A percentile compares a stretch with the other conserved stretches of the same genome.
Evolutionary conservation across 345 rosid species (phyloP).

Genomic region (Eucalyptus sideroxylon): DNA sequence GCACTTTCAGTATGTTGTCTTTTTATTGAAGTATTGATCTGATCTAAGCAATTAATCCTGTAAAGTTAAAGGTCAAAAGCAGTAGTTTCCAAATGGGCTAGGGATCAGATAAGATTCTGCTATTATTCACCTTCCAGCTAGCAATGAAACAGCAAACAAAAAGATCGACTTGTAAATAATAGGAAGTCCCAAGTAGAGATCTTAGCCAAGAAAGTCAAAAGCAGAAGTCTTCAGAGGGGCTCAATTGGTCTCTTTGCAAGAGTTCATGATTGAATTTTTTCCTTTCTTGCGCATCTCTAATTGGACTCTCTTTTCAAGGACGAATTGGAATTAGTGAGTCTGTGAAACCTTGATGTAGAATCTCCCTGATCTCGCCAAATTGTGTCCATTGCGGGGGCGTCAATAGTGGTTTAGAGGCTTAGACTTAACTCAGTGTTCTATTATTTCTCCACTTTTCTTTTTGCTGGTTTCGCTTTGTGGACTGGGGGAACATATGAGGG

Average conservation of each 20-base stretch:
- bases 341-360: background rate
- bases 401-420: background rate
- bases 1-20: background rate
- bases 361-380: background rate
- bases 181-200: background rate
- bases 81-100: background rate
- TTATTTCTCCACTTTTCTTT: background rate
- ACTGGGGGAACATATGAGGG: background rate
- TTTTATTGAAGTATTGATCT: background rate
- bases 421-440: background rate
- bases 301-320: background rate
- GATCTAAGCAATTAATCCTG: background rate
- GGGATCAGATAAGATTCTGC: background rate
- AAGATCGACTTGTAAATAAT: background rate
- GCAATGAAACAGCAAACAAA: background rate
- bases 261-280: background rate
- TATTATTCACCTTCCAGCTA: background rate
- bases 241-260: background rate
- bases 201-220: background rate
- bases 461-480: background rate
- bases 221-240: background rate
- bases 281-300: background rate
- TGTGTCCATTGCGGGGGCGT: background rate
- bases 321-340: background rate
- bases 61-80: background rate